These are phyloP conservation scores for Scutellaria baicalensis DNA, from an alignment of 257 asterid species.

Conservation along the genomic window DNA sequence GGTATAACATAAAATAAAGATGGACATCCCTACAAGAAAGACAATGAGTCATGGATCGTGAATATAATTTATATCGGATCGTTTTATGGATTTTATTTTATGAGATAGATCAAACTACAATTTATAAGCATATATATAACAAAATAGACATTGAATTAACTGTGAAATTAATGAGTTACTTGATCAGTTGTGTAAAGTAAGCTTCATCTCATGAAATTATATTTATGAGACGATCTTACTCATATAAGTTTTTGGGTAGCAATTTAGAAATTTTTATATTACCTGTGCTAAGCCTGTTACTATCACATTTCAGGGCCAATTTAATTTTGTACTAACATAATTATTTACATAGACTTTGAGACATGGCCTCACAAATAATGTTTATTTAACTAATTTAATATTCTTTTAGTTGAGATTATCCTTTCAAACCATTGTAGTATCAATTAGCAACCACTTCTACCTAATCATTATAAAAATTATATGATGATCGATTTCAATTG, in stretches of 20 bases:
- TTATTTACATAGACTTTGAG: not conserved
- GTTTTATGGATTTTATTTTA: no score
- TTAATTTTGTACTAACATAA: not conserved
- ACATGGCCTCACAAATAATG: not conserved
- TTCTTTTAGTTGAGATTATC: conserved; percentile 5
- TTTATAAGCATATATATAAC: no score
- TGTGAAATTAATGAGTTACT: no score
- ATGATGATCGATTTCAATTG: not conserved
- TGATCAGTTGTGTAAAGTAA: no score
- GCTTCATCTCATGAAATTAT: no score
- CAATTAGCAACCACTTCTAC: conserved; percentile 26
- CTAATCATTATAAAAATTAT: conserved; percentile 3
- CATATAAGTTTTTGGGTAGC: not conserved
- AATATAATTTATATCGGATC: no score
- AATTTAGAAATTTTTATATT: not conserved
- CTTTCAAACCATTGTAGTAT: conserved; percentile 8
- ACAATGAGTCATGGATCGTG: no score
- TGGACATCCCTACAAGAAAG: no score
- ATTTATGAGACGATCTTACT: no score
- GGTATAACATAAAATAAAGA: no score
- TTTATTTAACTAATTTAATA: not conserved
- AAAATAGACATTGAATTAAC: no score
- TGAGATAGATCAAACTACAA: no score
- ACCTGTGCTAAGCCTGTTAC: not conserved
- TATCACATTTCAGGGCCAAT: not conserved